These are phyloP conservation scores for Globisporangium polare DNA, from an alignment of 352 stramenopile genomes.

Conservation along the genomic window DNA sequence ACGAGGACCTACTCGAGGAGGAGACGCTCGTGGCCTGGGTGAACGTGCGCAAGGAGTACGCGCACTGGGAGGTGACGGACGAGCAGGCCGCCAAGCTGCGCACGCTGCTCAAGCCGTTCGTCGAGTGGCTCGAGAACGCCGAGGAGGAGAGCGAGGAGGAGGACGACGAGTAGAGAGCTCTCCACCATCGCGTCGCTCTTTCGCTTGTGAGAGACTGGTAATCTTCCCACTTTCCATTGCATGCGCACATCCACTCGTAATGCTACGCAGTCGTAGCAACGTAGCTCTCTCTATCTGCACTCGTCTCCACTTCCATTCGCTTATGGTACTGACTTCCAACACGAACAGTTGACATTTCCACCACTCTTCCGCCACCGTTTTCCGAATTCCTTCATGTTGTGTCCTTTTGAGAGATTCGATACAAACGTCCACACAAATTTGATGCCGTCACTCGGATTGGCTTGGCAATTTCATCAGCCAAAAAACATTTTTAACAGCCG, in stretches of 20 bases:
- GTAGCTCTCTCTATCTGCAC: not conserved
- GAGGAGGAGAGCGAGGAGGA: slow-evolving; percentile 87
- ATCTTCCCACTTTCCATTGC: too few species aligned
- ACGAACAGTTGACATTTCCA: not conserved
- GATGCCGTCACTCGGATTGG: too few species aligned
- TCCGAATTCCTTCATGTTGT: not conserved
- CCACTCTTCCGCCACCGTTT: not conserved
- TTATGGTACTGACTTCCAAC: not conserved
- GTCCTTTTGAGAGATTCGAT: too few species aligned
- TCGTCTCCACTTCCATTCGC: not conserved
- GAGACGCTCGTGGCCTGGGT: slow-evolving; percentile 94
- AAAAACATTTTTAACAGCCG: not conserved
- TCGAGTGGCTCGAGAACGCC: slow-evolving; percentile 97
- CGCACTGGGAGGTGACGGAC: slow-evolving; percentile 86
- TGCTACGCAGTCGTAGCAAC: not conserved
- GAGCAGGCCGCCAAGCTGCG: slow-evolving; percentile 86
- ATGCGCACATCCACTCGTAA: not conserved
- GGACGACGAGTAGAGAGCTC: slow-evolving; percentile 42
- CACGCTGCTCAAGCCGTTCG: slow-evolving; percentile 90
- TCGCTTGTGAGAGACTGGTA: too few species aligned
- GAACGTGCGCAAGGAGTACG: slow-evolving; percentile 71
- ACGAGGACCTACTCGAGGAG: slow-evolving; percentile 96
- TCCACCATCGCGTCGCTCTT: not conserved
- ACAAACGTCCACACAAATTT: too few species aligned
- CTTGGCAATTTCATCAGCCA: too few species aligned